Percentiles rank a stretch among this genome's conserved stretches.
phyloP scores from a whole-genome alignment of 1,139 yeast genomes.

The Saccharomyces pastorianus region DNA sequence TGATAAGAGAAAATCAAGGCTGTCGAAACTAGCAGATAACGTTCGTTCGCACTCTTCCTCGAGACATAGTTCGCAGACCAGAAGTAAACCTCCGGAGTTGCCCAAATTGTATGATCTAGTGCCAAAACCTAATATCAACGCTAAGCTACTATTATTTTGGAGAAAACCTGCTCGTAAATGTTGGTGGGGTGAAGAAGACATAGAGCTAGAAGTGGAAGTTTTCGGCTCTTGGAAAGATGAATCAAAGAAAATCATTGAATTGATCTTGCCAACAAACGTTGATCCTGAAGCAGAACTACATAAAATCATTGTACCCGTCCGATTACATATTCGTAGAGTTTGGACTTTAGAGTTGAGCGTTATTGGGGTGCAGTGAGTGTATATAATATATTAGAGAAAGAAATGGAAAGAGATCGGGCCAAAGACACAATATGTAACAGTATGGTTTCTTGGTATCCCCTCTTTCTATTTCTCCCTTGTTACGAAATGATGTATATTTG shows the following conservation, averaged over 20 bases:
- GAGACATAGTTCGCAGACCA: conserved; percentile 44
- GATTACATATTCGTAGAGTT: conserved; percentile 36
- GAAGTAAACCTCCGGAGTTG: conserved; percentile 31
- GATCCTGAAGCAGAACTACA: conserved; percentile 17
- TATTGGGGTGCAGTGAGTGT: conserved; percentile 34
- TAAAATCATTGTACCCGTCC: conserved; percentile 27
- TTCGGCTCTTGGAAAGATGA: conserved; percentile 24
- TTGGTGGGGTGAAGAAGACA: conserved; percentile 86
- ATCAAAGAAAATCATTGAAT: conserved; percentile 11
- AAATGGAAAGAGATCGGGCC: not conserved
- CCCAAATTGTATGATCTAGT: conserved; percentile 31
- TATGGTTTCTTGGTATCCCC: not conserved
- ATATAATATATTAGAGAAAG: not conserved
- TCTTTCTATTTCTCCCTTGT: not conserved
- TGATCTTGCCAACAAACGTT: conserved; percentile 18
- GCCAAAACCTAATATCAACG: conserved; percentile 31
- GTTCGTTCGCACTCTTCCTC: conserved; percentile 39
- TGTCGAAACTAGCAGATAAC: conserved; percentile 37
- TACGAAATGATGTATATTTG: not conserved
- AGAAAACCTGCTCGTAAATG: conserved; percentile 97
- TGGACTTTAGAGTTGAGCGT: conserved; percentile 39
- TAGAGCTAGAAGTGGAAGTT: conserved; percentile 44
- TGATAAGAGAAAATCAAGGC: conserved; percentile 40
- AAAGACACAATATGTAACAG: not conserved
- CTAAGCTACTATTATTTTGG: conserved; percentile 87